phyloP scores from a whole-genome alignment of 139 green algal genomes.

The Micractinium conductrix region DNA sequence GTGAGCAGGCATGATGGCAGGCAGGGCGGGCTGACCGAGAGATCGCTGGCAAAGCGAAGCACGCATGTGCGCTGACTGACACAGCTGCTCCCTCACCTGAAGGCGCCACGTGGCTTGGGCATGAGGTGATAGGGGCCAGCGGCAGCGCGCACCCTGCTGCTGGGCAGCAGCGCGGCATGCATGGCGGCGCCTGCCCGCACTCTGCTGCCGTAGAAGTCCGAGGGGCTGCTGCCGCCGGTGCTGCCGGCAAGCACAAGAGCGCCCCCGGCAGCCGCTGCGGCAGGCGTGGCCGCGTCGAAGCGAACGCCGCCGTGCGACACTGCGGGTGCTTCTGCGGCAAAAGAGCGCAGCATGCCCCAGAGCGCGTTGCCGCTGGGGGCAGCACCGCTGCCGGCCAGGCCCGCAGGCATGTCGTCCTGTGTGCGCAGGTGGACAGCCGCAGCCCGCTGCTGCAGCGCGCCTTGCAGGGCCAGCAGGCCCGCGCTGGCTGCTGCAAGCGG shows the following conservation, averaged over 20 bases:
- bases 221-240: neutral
- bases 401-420: neutral
- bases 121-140: conserved; percentile 40
- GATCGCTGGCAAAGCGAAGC: too few relatives aligned
- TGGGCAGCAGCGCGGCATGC: conserved; percentile 39
- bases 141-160: neutral
- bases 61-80: neutral
- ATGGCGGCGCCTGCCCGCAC: conserved; percentile 9
- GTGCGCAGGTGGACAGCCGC: neutral
- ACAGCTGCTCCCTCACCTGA: conserved; percentile 40
- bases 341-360: conserved; percentile 59
- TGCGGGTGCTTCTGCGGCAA: conserved; percentile 42
- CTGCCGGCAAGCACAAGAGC: neutral
- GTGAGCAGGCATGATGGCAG: too few relatives aligned
- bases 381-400: neutral
- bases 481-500: neutral
- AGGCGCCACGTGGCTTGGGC: conserved; percentile 48
- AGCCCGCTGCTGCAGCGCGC: conserved; percentile 1
- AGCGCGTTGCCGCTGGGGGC: neutral
- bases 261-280: neutral
- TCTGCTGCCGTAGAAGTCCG: conserved; percentile 55
- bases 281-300: neutral
- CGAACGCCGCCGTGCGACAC: conserved; percentile 14
- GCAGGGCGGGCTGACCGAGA: too few relatives aligned
- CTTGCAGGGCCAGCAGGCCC: conserved; percentile 5